Conservation (phyloP, 768 basidiomycete genomes). For the Boletales sp. region DNA sequence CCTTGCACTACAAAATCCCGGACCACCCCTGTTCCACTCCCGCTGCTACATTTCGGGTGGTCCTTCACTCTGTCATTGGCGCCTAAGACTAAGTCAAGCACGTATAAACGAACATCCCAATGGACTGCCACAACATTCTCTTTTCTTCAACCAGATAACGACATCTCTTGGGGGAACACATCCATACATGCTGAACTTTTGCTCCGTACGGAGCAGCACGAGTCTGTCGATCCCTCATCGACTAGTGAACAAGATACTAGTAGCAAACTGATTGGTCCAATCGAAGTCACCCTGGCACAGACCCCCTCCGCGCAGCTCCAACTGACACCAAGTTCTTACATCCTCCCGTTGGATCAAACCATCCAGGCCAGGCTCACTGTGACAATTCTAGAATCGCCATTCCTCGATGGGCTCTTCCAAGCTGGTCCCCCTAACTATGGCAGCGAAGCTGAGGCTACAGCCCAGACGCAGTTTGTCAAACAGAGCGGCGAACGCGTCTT, state of each 20-base stretch:
- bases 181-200: slow-evolving; percentile 12
- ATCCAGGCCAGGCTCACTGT: slow-evolving; percentile 10
- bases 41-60: slow-evolving; percentile 11
- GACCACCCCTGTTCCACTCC: slow-evolving; percentile 6
- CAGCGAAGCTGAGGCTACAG: not conserved
- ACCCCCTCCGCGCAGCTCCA: not conserved
- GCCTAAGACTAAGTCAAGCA: not conserved
- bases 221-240: not conserved
- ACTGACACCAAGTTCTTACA: not conserved
- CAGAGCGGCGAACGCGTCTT: slow-evolving; percentile 7
- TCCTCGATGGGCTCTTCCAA: slow-evolving; percentile 14
- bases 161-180: slow-evolving; percentile 10
- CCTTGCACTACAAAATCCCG: not conserved
- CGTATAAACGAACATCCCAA: too few species aligned
- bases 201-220: not conserved
- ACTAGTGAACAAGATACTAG: too few species aligned
- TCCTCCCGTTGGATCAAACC: not conserved
- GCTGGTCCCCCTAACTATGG: not conserved
- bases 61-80: slow-evolving; percentile 13
- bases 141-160: slow-evolving; percentile 1
- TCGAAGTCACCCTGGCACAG: slow-evolving; percentile 3
- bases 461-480: slow-evolving; percentile 1
- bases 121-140: slow-evolving; percentile 10
- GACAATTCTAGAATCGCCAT: slow-evolving; percentile 13
- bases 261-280: not conserved